A percentile compares a stretch with the other conserved stretches of the same genome.
Evolutionary conservation across 2,329 filamentous ascomycete species (phyloP).

Genomic region (Aspergillus ibericus): DNA sequence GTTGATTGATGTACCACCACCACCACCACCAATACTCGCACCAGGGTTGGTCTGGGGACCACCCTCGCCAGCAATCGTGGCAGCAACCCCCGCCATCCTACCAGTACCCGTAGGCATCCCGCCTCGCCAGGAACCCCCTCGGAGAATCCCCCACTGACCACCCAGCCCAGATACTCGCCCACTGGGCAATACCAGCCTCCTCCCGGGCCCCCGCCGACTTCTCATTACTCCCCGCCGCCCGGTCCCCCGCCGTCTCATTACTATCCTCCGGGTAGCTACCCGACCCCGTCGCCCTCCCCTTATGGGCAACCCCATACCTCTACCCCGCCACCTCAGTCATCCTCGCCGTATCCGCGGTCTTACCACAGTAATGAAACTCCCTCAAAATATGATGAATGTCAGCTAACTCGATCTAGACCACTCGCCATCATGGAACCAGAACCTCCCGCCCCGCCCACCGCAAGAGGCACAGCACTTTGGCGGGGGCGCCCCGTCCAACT

Average conservation of each 20-base stretch:
- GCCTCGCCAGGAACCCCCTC: too few species aligned
- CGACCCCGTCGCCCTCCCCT: conserved; percentile 4
- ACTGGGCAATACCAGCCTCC: conserved; percentile 6
- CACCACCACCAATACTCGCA: conserved; percentile 17
- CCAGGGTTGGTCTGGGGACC: conserved; percentile 18
- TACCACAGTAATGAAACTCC: conserved; percentile 18
- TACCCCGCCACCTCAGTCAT: conserved; percentile 20
- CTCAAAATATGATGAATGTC: too few species aligned
- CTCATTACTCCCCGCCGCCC: conserved; percentile 11
- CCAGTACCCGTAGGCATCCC: conserved; percentile 12
- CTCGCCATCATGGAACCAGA: conserved; percentile 54
- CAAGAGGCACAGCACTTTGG: conserved; percentile 70
- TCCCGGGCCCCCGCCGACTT: conserved; percentile 3
- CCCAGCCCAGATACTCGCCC: background rate
- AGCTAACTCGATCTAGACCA: conserved; percentile 38
- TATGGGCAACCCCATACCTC: conserved; percentile 14
- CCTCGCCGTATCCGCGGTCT: conserved; percentile 10
- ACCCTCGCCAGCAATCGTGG: conserved; percentile 16
- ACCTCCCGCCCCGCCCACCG: conserved; percentile 67
- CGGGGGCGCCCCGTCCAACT: conserved; percentile 73
- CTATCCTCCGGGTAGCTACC: conserved; percentile 8
- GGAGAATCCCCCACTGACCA: background rate
- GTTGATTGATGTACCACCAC: conserved; percentile 25
- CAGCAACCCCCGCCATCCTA: conserved; percentile 13
- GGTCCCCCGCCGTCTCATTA: conserved; percentile 4